Evolutionary conservation across 164 flowering plant genomes (phyloP), one percentile per base, ranked within the genome.

Genomic region (Annona cherimola): DNA sequence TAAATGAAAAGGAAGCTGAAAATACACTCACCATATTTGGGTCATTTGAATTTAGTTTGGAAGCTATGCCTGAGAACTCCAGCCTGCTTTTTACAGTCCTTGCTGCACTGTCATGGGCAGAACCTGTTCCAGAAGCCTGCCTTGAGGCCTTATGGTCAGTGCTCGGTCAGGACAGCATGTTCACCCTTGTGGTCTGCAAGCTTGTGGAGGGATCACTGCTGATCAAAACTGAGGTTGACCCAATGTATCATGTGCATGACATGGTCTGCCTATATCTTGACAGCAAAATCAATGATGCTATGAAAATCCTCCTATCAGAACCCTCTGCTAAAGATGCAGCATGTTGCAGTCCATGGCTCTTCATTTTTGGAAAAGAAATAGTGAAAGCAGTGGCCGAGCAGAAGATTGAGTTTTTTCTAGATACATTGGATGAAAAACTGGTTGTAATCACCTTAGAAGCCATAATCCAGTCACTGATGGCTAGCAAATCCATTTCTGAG

Each of bases 11-110:
- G 71, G 85, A 83, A 73, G 79, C 83, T 20, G 83, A 85, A 79
- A 78, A 78, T 69, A 79, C 82, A 16, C 18, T 85, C 41, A 83
- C 87, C 71, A 72, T 85, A 66, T 83, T 85, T 72, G 82, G 87
- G 14, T 83, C 87, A 54, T 78, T 85, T 67, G 87, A 85, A 61
- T 85, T 85, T 76, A 85, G 87, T 74, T 77, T 85, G 61, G 87
- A 85, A 77, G 87, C 80, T 57, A 85, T 85, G 87, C 83, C 81
- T 61, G 76, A 50, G 50, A 70, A 80, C 66, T 80, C 87, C 8
- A 77, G 78, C 70, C 74, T 67, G 68, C 81, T 83, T 62, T 85
- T 85, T 67, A 61, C 77, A 2, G 77, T 77, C 71, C 80, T 83
- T 67, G 81, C 87, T 62, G 79, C 81, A 57, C 74, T 85, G 12